phyloP scores from a whole-genome alignment of 164 flowering plant genomes.

The Nelumbo lutea region DNA sequence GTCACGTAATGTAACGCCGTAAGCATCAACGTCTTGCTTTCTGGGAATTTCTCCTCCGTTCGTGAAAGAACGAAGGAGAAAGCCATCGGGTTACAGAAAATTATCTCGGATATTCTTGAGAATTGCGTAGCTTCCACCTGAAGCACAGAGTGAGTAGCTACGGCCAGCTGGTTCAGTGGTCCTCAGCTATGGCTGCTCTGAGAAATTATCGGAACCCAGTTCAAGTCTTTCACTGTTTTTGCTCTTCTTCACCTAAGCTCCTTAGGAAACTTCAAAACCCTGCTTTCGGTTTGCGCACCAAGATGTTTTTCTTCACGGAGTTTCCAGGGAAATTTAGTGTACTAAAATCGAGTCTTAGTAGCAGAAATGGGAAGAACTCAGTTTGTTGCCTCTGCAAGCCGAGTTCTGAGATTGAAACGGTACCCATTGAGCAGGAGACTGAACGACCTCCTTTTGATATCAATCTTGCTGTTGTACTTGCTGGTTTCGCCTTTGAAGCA shows the following conservation, averaged over 20 bases:
- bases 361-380: conserved; percentile 7
- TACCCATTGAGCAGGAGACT: conserved; percentile 20
- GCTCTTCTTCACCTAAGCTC: conserved; percentile 16
- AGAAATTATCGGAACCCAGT: conserved; percentile 4
- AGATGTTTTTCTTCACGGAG: conserved; percentile 6
- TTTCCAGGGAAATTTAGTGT: conserved; percentile 21
- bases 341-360: conserved; percentile 9
- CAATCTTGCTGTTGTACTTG: conserved; percentile 87
- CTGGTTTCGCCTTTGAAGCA: conserved; percentile 97
- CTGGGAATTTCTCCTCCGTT: too few relatives aligned
- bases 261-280: conserved; percentile 17
- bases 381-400: conserved; percentile 24
- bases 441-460: conserved; percentile 76
- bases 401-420: conserved; percentile 20
- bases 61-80: too few relatives aligned
- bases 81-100: too few relatives aligned
- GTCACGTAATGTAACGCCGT: too few relatives aligned
- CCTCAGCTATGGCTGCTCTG: conserved; percentile 26
- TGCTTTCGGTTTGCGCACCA: conserved; percentile 8
- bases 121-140: conserved; percentile 12
- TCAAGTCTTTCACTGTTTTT: conserved; percentile 7
- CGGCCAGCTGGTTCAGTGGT: not conserved
- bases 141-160: not conserved
- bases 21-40: too few relatives aligned
- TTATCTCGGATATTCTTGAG: not conserved